Percentiles rank a stretch among this genome's conserved stretches.
phyloP scores from a whole-genome alignment of 257 asterid species.

The Verbena officinalis region DNA sequence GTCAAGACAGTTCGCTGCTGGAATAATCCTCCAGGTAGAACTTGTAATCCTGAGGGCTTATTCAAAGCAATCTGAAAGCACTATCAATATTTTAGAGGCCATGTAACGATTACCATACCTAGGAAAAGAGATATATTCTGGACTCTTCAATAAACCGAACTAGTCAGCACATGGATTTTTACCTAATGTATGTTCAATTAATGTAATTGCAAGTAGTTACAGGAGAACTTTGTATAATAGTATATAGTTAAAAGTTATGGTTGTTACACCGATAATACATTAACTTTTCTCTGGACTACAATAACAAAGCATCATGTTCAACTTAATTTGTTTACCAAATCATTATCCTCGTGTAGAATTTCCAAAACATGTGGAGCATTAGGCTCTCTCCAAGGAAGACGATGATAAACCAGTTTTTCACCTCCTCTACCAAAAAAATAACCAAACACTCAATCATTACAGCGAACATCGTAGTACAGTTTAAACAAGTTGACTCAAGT shows the following conservation, averaged over 20 bases:
- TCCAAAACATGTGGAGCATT: conserved; percentile 78
- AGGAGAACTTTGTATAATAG: too few relatives aligned
- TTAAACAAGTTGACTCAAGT: conserved; percentile 17
- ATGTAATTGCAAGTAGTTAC: too few relatives aligned
- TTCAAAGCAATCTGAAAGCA: conserved; percentile 76
- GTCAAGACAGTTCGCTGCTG: conserved; percentile 95
- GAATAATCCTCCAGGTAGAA: conserved; percentile 92
- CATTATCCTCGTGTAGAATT: conserved; percentile 68
- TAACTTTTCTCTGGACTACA: background rate
- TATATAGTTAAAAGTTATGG: background rate
- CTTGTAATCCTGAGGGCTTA: conserved; percentile 96
- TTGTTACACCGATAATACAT: background rate
- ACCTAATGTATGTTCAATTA: background rate
- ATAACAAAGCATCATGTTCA: too few relatives aligned
- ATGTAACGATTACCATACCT: too few relatives aligned
- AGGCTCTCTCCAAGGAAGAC: conserved; percentile 96
- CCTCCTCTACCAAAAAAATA: conserved; percentile 50
- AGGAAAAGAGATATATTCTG: too few relatives aligned
- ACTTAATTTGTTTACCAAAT: conserved; percentile 55
- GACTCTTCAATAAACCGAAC: conserved; percentile 21
- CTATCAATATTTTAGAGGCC: too few relatives aligned
- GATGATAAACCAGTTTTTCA: conserved; percentile 68
- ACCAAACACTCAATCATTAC: too few relatives aligned
- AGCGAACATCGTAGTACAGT: background rate
- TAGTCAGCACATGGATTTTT: background rate